Conservation (phyloP, 768 basidiomycete species). For the Gymnopilus junonius region DNA sequence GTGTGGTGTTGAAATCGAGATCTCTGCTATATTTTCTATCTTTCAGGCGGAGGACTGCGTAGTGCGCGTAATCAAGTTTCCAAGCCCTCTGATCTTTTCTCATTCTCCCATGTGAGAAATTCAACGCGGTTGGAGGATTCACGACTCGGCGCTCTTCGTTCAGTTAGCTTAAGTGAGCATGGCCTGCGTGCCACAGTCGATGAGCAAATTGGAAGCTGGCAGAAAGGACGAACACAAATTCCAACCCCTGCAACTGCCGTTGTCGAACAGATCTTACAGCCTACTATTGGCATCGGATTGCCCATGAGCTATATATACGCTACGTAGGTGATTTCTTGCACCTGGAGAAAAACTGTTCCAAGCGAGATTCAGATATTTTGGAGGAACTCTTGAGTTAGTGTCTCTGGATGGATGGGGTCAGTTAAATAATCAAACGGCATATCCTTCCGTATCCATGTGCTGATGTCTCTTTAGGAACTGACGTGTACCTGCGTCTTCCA, state of each 20-base stretch:
- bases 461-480: slow-evolving; percentile 60
- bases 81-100: slow-evolving; percentile 80
- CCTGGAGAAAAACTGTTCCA: neutral
- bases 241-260: slow-evolving; percentile 43
- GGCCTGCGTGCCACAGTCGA: slow-evolving; percentile 80
- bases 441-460: neutral
- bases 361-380: slow-evolving; percentile 65
- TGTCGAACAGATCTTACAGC: slow-evolving; percentile 52
- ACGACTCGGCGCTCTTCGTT: slow-evolving; percentile 70
- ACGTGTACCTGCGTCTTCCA: slow-evolving; percentile 80
- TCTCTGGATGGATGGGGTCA: slow-evolving; percentile 85
- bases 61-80: slow-evolving; percentile 51
- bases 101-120: slow-evolving; percentile 87
- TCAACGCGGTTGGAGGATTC: slow-evolving; percentile 68
- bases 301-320: slow-evolving; percentile 92
- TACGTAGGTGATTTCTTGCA: slow-evolving; percentile 45
- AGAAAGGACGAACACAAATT: slow-evolving; percentile 31
- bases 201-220: slow-evolving; percentile 70
- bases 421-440: slow-evolving; percentile 24
- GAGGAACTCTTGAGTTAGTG: slow-evolving; percentile 78
- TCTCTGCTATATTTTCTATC: slow-evolving; percentile 12
- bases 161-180: slow-evolving; percentile 58
- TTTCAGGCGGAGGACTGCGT: slow-evolving; percentile 72
- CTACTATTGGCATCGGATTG: slow-evolving; percentile 78
- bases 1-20: neutral